Conservation (phyloP, 202 grass and related monocot species). For the Thinopyrum obtusiflorum region DNA sequence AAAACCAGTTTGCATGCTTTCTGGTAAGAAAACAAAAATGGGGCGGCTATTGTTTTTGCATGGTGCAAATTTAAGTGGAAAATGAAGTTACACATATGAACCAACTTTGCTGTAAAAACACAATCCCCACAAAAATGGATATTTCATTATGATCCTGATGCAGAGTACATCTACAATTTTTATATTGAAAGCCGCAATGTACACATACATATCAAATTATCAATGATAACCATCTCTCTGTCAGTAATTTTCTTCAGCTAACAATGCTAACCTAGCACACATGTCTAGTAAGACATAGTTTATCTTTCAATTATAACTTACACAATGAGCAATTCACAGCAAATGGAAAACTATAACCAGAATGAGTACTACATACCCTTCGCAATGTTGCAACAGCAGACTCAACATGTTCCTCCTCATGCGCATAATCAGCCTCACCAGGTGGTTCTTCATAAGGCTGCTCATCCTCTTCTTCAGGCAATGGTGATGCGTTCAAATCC, state of each 20-base stretch:
- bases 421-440: slow-evolving; percentile 53
- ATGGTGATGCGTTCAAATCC: slow-evolving; percentile 93
- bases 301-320: background rate
- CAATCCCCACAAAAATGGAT: background rate
- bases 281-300: background rate
- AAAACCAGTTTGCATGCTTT: background rate
- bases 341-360: background rate
- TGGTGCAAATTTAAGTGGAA: background rate
- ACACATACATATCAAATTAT: background rate
- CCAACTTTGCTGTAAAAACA: background rate
- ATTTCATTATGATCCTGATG: background rate
- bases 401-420: slow-evolving; percentile 74
- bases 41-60: background rate
- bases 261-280: background rate
- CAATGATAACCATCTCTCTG: slow-evolving; percentile 12
- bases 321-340: background rate
- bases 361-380: slow-evolving; percentile 44
- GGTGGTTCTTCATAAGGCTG: slow-evolving; percentile 58
- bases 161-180: background rate
- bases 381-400: slow-evolving; percentile 72
- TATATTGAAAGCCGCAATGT: background rate
- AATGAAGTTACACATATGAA: background rate
- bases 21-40: background rate
- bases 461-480: slow-evolving; percentile 85
- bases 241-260: background rate